Evolutionary conservation across 192 early-diverging fungal genomes (phyloP).

Genomic region (Umbelopsis sp.): DNA sequence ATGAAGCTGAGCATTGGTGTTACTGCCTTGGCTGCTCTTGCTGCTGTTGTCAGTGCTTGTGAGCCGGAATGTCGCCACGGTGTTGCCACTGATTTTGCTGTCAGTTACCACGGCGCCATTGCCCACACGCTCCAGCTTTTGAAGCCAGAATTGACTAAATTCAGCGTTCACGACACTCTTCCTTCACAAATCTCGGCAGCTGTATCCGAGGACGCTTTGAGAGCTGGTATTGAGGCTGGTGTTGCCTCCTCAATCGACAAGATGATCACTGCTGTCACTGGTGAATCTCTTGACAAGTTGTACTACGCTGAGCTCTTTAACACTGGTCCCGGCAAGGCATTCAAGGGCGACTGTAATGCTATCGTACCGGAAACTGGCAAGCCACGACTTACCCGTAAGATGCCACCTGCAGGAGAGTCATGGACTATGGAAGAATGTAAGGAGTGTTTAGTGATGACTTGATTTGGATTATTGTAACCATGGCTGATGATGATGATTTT

Average conservation of each 20-base stretch:
- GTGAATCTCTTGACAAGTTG: constrained; percentile 38
- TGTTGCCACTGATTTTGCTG: constrained; percentile 48
- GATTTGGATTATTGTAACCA: not conserved
- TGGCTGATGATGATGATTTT: not conserved
- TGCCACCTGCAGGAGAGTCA: constrained; percentile 49
- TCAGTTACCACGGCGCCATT: constrained; percentile 43
- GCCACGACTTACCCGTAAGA: constrained; percentile 45
- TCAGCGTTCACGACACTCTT: constrained; percentile 28
- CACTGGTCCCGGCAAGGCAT: constrained; percentile 40
- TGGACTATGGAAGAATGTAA: constrained; percentile 58
- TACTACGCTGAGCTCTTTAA: constrained; percentile 50
- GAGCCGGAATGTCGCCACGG: constrained; percentile 55
- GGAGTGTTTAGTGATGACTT: not conserved
- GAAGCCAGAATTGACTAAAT: constrained; percentile 23
- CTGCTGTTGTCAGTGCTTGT: constrained; percentile 40
- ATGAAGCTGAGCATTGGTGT: constrained; percentile 22
- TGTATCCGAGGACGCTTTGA: constrained; percentile 21
- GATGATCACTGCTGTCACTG: constrained; percentile 28
- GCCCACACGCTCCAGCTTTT: constrained; percentile 36
- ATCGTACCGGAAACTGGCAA: not conserved
- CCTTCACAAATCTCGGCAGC: constrained; percentile 29
- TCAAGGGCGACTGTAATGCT: constrained; percentile 60
- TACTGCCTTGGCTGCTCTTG: constrained; percentile 2
- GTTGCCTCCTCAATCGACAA: constrained; percentile 23
- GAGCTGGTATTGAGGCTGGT: constrained; percentile 25